A percentile compares a stretch with the other conserved stretches of the same genome.
Evolutionary conservation across 2,329 filamentous ascomycete species (phyloP).

Genomic region (Zymoseptoria tritici): DNA sequence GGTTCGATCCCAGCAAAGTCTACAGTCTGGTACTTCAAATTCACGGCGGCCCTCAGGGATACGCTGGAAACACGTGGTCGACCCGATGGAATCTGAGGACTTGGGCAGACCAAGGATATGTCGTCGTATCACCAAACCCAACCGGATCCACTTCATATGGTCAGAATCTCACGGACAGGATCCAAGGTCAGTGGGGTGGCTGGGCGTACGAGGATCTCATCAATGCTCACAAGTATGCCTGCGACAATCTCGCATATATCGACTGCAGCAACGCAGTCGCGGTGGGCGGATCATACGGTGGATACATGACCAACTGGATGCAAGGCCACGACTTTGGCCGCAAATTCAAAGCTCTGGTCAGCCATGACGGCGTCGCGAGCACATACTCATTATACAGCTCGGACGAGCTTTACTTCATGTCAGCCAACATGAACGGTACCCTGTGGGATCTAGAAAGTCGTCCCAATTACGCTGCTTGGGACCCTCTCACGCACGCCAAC

Average conservation of each 20-base stretch:
- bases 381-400: slow-evolving; percentile 35
- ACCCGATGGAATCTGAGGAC: slow-evolving; percentile 26
- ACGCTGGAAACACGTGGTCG: slow-evolving; percentile 22
- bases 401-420: slow-evolving; percentile 47
- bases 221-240: slow-evolving; percentile 16
- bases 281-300: slow-evolving; percentile 31
- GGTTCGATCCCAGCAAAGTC: slow-evolving; percentile 20
- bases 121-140: slow-evolving; percentile 26
- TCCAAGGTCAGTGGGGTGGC: slow-evolving; percentile 18
- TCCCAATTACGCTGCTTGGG: slow-evolving; percentile 12
- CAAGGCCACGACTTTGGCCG: slow-evolving; percentile 76
- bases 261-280: slow-evolving; percentile 21
- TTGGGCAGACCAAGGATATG: slow-evolving; percentile 28
- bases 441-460: slow-evolving; percentile 37
- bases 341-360: slow-evolving; percentile 80
- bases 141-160: slow-evolving; percentile 26
- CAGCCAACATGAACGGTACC: slow-evolving; percentile 44
- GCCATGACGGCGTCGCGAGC: slow-evolving; percentile 66
- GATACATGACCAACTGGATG: slow-evolving; percentile 48
- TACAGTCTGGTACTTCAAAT: slow-evolving; percentile 26
- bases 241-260: slow-evolving; percentile 16
- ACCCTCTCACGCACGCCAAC: slow-evolving; percentile 16
- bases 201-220: slow-evolving; percentile 22
- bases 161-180: slow-evolving; percentile 23
- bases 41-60: slow-evolving; percentile 26